These are phyloP conservation scores for Spirogloea muscicola DNA, from an alignment of 139 green algal species.

Conservation along the genomic window DNA sequence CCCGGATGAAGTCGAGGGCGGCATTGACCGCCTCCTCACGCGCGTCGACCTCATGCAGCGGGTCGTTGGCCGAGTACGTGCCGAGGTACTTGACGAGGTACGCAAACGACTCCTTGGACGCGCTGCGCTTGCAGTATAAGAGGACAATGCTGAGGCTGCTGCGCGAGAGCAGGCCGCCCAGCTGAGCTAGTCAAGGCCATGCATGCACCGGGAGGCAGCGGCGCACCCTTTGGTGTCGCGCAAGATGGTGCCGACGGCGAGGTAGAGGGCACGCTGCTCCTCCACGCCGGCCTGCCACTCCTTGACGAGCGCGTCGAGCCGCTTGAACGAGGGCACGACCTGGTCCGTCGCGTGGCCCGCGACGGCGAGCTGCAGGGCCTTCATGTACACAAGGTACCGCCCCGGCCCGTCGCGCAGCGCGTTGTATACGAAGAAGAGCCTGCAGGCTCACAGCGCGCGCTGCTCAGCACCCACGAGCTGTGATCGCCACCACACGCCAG, in stretches of 20 bases:
- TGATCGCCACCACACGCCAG: not conserved
- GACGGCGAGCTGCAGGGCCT: not conserved
- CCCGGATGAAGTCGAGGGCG: constrained; percentile 25
- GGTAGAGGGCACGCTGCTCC: constrained; percentile 6
- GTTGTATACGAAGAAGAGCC: constrained; percentile 16
- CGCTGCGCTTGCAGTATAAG: no score
- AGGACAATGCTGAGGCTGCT: no score
- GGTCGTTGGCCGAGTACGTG: constrained; percentile 9
- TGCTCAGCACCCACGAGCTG: not conserved
- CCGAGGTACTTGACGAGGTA: constrained; percentile 36
- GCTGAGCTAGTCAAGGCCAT: no score
- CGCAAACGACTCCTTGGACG: constrained; percentile 20
- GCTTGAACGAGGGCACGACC: not conserved
- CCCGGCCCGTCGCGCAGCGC: not conserved
- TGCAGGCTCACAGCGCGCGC: not conserved
- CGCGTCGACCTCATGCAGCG: not conserved
- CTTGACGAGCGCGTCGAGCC: constrained; percentile 7
- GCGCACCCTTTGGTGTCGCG: not conserved
- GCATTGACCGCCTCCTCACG: constrained; percentile 18
- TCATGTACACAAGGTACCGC: not conserved
- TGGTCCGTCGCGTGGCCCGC: not conserved
- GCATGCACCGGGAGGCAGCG: no score
- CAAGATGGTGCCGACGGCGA: not conserved
- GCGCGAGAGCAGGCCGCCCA: no score
- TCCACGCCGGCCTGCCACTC: not conserved